Percentiles rank a stretch among this genome's conserved stretches.
Evolutionary conservation across 257 asterid genomes (phyloP).

Genomic region (Leptodermis oblonga): DNA sequence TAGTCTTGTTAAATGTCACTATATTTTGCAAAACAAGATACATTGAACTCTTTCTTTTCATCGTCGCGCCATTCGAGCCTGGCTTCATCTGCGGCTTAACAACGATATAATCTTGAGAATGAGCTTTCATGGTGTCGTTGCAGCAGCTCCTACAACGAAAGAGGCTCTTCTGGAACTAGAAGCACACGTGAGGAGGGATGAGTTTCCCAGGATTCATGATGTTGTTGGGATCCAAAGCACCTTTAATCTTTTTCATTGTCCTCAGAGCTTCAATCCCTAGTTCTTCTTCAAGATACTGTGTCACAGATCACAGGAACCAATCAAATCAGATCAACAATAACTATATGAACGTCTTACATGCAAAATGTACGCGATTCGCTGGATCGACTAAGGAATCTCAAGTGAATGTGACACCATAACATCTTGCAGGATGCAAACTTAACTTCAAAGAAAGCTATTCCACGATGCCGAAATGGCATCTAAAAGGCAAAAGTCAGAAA

Average conservation of each 20-base stretch:
- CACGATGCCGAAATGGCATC: background rate
- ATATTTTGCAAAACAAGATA: too few species aligned
- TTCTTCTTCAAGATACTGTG: conserved; percentile 90
- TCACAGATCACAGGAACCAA: conserved; percentile 3
- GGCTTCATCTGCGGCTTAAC: background rate
- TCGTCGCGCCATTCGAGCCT: too few species aligned
- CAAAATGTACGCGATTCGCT: background rate
- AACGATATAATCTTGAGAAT: too few species aligned
- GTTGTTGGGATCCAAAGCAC: conserved; percentile 75
- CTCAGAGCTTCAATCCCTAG: conserved; percentile 81
- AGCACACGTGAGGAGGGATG: conserved; percentile 82
- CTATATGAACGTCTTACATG: background rate
- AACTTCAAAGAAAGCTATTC: background rate
- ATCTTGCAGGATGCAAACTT: background rate
- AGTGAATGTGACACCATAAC: background rate
- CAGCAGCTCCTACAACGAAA: background rate
- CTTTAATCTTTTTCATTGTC: conserved; percentile 89
- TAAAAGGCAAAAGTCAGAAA: background rate
- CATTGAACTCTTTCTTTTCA: too few species aligned
- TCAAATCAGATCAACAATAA: background rate
- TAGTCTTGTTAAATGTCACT: too few species aligned
- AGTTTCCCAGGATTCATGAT: conserved; percentile 98
- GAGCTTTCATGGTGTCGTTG: background rate
- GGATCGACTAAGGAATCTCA: background rate
- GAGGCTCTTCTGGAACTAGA: conserved; percentile 29